Evolutionary conservation across 139 green algal genomes (phyloP).

Genomic region (Gonium pectorale): DNA sequence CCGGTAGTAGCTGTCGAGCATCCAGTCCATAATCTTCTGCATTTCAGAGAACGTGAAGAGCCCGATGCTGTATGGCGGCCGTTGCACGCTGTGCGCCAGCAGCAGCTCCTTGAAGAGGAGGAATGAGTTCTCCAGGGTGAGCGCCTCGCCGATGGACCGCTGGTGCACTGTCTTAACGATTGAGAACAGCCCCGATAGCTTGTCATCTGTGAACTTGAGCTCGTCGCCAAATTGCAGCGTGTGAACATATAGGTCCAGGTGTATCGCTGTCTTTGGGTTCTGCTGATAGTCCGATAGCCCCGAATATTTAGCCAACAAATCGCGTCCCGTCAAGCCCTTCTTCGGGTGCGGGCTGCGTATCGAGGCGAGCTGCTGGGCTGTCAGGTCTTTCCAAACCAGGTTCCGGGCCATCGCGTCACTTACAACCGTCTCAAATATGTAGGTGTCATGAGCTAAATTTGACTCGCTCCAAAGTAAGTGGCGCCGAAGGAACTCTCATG

Average conservation of each 20-base stretch:
- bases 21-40: constrained; percentile 67
- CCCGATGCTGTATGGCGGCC: constrained; percentile 75
- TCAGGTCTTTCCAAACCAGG: constrained; percentile 58
- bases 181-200: constrained; percentile 71
- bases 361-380: constrained; percentile 42
- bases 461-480: no score
- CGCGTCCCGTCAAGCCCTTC: constrained; percentile 42
- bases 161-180: constrained; percentile 70
- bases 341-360: constrained; percentile 54
- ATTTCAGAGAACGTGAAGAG: constrained; percentile 72
- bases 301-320: constrained; percentile 52
- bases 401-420: constrained; percentile 45
- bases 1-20: constrained; percentile 74
- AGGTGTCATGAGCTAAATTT: no score
- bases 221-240: constrained; percentile 53
- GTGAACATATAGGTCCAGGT: constrained; percentile 56
- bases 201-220: constrained; percentile 59
- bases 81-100: constrained; percentile 72
- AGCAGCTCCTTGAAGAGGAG: constrained; percentile 53
- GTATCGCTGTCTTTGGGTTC: constrained; percentile 45
- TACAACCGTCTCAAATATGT: no score
- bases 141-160: constrained; percentile 24
- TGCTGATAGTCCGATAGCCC: constrained; percentile 28
- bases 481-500: no score
- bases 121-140: constrained; percentile 72